Base-by-base conservation (phyloP, 176 grass and related monocot species). In the Stipa capillata region DNA sequence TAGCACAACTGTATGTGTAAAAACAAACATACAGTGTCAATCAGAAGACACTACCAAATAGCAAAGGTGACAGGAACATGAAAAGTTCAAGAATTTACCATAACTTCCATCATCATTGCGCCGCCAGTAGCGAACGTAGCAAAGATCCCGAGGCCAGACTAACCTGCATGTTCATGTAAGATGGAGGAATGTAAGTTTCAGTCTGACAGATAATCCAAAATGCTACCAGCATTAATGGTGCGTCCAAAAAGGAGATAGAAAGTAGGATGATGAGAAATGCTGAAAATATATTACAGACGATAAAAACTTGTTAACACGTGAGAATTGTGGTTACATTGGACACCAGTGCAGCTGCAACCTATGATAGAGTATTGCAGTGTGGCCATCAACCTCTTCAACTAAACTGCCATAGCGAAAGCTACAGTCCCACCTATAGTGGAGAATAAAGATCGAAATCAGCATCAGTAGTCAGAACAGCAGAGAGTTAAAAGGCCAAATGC, bases 91-190 rank as follows among this genome's bases (percentile, higher is more conserved):
- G 41, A 73, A 74, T 83, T 84, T 69, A 99, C 96, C 92, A 48
- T 95, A 99, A 51, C 96, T 99, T 87, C 96, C 96, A 83, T 99
- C 96, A 50, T 99, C 92, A 74, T 99, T 99, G 52, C 92, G 89
- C 20, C 96, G 86, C 96, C 96, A 99, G 43, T 99, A 99, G 11
- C 96, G 90, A 60, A 95, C 88, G 20, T 99, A 99, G 57, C 96
- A 99, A 79, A 99, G 92, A 86, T 99, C 96, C 13, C 92, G 90
- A 77, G 92, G 92, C 96, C 96, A 99, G 4, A 95, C 86, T 41
- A 99, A 80, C 90, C 92, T 99, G 65, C 33, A 83, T 33, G 81
- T 79, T 44, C 66, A 86, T 24, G 13, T 83, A 83, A 32, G 31
- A 36, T 42, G 41, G 61, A 69, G 44, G 11, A 77, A 47, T 20